phyloP scores from a whole-genome alignment of 2,329 filamentous ascomycete genomes.

The Microdochium trichocladiopsis region DNA sequence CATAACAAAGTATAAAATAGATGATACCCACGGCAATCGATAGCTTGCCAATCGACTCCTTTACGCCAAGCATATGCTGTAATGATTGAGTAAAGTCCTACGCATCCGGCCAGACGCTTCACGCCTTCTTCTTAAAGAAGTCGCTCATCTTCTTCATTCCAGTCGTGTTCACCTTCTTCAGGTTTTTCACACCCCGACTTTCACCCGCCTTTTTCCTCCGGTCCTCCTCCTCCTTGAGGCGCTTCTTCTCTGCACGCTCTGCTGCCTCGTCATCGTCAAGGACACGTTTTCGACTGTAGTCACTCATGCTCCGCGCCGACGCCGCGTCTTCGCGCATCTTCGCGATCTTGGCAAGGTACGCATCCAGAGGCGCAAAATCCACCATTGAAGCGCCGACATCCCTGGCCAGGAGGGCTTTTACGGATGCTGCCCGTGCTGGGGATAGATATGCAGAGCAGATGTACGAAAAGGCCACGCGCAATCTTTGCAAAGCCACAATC shows the following conservation, averaged over 20 bases:
- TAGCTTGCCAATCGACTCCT: neutral
- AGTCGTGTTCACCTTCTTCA: slow-evolving; percentile 83
- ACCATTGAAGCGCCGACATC: slow-evolving; percentile 24
- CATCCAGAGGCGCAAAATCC: slow-evolving; percentile 65
- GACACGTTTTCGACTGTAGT: slow-evolving; percentile 64
- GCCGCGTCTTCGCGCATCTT: slow-evolving; percentile 65
- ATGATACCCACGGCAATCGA: slow-evolving; percentile 5
- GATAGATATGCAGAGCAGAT: slow-evolving; percentile 56
- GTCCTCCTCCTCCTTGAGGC: slow-evolving; percentile 83
- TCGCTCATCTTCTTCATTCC: slow-evolving; percentile 97
- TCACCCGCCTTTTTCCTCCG: slow-evolving; percentile 70
- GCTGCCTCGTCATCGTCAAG: slow-evolving; percentile 62
- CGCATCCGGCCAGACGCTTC: neutral
- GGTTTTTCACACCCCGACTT: slow-evolving; percentile 67
- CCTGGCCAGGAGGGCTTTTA: slow-evolving; percentile 34
- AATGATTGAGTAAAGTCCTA: neutral
- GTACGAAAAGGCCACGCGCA: slow-evolving; percentile 58
- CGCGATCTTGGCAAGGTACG: slow-evolving; percentile 60
- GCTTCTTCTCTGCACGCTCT: slow-evolving; percentile 68
- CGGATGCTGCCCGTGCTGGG: slow-evolving; percentile 27
- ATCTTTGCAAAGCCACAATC: slow-evolving; percentile 52
- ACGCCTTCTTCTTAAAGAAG: slow-evolving; percentile 72
- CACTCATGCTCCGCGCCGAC: slow-evolving; percentile 58
- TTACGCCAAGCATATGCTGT: neutral
- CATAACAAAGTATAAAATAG: slow-evolving; percentile 2